Evolutionary conservation across 1,284 basidiomycete species (phyloP), one percentile per base, ranked within the genome.

Genomic region (Ganoderma lingzhi): DNA sequence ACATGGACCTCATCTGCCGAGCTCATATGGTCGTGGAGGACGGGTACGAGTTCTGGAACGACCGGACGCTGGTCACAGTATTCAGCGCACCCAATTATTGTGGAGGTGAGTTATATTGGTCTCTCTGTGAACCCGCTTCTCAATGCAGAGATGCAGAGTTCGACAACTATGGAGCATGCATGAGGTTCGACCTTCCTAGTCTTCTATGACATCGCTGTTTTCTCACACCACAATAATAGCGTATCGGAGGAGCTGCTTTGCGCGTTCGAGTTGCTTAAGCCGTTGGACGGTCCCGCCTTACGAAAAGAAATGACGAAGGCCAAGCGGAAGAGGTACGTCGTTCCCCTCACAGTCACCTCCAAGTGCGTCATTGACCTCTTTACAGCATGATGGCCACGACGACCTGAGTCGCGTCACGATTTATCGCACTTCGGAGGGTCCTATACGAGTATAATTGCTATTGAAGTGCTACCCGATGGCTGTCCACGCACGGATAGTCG

Each of bases 1-100:
- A 99, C 82, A 99, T 99, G 92, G 98, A 99, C 83, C 87, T 99
- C 72, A 99, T 99, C 83, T 99, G 98, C 84, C 92, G 98, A 65
- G 98, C 98, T 53, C 98, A 99, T 83, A 99, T 99, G 98, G 98
- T 99, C 48, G 98, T 99, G 66, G 98, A 99, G 80, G 96, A 97
- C 78, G 98, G 97, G 2, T 99, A 99, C 80, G 98, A 99, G 84
- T 99, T 99, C 80, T 99, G 98, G 96, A 99, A 99, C 78, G 98
- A 99, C 77, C 88, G 98, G 72, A 99, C 97, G 65, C 83, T 99
- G 74, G 98, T 99, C 60, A 99, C 98, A 0, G 96, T 99, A 62
- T 99, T 99, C 82, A 97, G 96, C 75, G 98, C 98, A 66, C 96
- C 96, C 10, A 98, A 98, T 79, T 98, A 98, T 78, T 98, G 96